Conservation (phyloP, 371 early-diverging fungal genomes). For the Apophysomyces variabilis region DNA sequence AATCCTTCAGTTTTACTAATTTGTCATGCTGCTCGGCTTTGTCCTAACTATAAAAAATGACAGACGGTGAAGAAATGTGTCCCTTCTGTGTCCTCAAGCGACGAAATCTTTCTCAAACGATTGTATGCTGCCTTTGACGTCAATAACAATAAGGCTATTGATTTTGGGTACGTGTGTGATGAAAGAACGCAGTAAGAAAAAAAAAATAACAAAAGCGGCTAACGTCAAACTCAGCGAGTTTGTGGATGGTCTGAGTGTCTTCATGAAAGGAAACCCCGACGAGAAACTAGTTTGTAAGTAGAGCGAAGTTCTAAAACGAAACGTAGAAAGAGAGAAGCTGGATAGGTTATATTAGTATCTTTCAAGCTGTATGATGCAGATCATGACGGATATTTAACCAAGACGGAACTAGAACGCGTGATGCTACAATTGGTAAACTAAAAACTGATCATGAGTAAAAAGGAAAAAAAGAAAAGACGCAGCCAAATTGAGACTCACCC, state of each 20-base stretch:
- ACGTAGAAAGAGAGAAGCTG: constrained; percentile 4
- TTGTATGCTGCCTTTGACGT: constrained; percentile 83
- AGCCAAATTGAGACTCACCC: neutral
- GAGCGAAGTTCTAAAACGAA: neutral
- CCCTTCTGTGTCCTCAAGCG: constrained; percentile 61
- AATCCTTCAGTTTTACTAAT: neutral
- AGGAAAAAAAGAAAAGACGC: neutral
- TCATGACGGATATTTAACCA: constrained; percentile 78
- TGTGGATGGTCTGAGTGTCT: constrained; percentile 76
- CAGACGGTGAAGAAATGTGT: constrained; percentile 50
- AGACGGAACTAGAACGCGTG: constrained; percentile 73
- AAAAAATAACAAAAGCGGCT: neutral
- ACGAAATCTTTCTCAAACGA: constrained; percentile 77
- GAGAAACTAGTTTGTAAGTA: constrained; percentile 78
- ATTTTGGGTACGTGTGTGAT: constrained; percentile 52
- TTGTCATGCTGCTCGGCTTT: neutral
- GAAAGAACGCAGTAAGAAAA: neutral
- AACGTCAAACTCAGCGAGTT: constrained; percentile 56
- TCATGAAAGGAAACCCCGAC: constrained; percentile 81
- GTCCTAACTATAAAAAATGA: constrained; percentile 6
- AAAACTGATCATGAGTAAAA: no score
- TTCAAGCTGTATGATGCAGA: constrained; percentile 85
- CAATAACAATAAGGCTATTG: constrained; percentile 70
- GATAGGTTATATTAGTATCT: constrained; percentile 59
- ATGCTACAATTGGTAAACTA: constrained; percentile 73